Evolutionary conservation across 805 yeast genomes (phyloP).

Genomic region (Starmerella tilneyi): DNA sequence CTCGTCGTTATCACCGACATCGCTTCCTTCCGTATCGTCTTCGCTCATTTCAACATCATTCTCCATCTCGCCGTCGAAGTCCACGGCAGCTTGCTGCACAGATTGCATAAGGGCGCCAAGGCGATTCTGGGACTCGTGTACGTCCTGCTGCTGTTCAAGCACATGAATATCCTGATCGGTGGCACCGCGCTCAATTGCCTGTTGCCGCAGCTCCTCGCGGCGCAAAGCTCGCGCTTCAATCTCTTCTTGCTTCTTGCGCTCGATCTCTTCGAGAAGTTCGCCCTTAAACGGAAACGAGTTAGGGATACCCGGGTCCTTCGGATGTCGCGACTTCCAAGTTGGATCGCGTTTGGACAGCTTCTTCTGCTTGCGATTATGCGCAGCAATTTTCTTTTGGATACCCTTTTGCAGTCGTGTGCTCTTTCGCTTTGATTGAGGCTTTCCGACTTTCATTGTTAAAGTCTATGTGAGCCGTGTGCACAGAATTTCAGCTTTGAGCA

Average conservation of each 20-base stretch:
- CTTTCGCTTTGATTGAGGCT: conserved; percentile 49
- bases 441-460: conserved; percentile 25
- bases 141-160: conserved; percentile 32
- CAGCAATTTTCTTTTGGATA: conserved; percentile 88
- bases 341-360: conserved; percentile 78
- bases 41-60: conserved; percentile 37
- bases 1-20: conserved; percentile 28
- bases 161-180: conserved; percentile 34
- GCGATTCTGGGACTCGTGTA: conserved; percentile 40
- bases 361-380: conserved; percentile 75
- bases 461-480: neutral
- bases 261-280: conserved; percentile 49
- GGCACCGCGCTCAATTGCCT: conserved; percentile 33
- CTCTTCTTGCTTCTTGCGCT: conserved; percentile 41
- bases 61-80: conserved; percentile 44
- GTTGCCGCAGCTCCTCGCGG: conserved; percentile 31
- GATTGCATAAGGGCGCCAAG: conserved; percentile 80
- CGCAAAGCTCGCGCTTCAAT: conserved; percentile 33
- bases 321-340: conserved; percentile 80
- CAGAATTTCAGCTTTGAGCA: neutral
- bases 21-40: conserved; percentile 35
- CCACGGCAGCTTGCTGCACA: conserved; percentile 79
- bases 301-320: conserved; percentile 92
- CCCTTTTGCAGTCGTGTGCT: conserved; percentile 94
- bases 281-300: conserved; percentile 90